Evolutionary conservation across 768 basidiomycete genomes (phyloP), one percentile per base, ranked within the genome.

Genomic region (Xerocomellus intermedius): DNA sequence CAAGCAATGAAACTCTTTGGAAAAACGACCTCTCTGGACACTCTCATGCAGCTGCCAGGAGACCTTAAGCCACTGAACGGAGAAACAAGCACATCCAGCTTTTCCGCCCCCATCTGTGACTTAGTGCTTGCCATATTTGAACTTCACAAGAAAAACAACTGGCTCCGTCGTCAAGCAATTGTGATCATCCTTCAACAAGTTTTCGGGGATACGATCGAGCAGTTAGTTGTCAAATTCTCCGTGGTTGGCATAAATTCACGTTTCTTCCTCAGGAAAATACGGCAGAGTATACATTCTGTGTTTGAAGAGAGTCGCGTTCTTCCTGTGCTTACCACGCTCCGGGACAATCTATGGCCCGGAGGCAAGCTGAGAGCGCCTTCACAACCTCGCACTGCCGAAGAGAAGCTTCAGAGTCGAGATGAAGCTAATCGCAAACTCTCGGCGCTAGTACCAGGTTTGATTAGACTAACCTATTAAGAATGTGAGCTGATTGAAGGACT

Each of bases 181-280:
- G 90, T 98, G 14, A 92, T 98, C 48, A 94, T 98, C 55, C 74
- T 98, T 48, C 97, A 98, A 68, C 96, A 98, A 67, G 86, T 98
- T 4, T 79, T 99, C 3, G 96, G 95, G 12, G 91, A 91, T 14
- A 98, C 97, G 0, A 94, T 98, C 62, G 97, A 99, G 72, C 79
- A 94, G 96, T 96, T 50, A 63, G 82, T 69, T 0, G 30, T 30
- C 32, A 28, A 42, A 26, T 19, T 62, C 28, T 47, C 4, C 52
- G 6, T 9, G 19, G 17, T 26, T 35, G 7, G 6, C 16, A 14
- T 14, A 5, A 28, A 41, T 55, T 65, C 32, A 64, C 8, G 1
- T 24, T 32, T 49, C 21, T 16, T 42, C 48, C 52, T 32, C 63
- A 98, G 95, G 58, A 95, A 96, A 82, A 78, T 97, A 43, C 86